Evolutionary conservation across 306 rosid species (phyloP).

Genomic region (Leucaena leucocephala): DNA sequence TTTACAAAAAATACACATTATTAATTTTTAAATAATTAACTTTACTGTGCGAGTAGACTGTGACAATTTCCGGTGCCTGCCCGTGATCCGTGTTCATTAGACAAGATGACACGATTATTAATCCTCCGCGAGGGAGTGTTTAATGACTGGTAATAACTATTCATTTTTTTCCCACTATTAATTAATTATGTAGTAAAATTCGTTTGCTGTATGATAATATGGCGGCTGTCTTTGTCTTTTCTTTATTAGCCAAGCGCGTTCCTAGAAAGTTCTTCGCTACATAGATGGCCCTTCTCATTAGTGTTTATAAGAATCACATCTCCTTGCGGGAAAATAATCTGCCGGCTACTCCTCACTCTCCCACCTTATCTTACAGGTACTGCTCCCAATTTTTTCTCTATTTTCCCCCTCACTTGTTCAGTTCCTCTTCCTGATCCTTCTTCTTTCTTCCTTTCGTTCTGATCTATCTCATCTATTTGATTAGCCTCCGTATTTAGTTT

Average conservation of each 20-base stretch:
- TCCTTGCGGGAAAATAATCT: not conserved
- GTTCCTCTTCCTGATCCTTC: not conserved
- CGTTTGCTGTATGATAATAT: not conserved
- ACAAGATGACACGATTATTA: not conserved
- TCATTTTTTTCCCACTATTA: too few relatives aligned
- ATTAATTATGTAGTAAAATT: not conserved
- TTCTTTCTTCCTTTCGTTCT: not conserved
- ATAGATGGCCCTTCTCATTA: not conserved
- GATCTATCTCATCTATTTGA: not conserved
- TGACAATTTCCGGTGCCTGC: not conserved
- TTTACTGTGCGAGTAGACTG: not conserved
- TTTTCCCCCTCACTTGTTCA: not conserved
- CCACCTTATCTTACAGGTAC: not conserved
- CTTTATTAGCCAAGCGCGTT: not conserved
- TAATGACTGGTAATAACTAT: too few relatives aligned
- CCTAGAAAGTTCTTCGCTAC: slow-evolving; percentile 34
- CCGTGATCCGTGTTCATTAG: not conserved
- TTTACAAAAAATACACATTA: too few relatives aligned
- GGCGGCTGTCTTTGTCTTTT: slow-evolving; percentile 29
- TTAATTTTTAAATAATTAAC: not conserved
- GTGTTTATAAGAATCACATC: not conserved
- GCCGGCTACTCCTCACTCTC: slow-evolving; percentile 22
- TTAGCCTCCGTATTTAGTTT: not conserved
- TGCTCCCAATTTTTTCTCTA: not conserved
- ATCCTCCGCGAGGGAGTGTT: too few relatives aligned